phyloP scores from a whole-genome alignment of 2,329 filamentous ascomycete species.

The Fusarium sp. region DNA sequence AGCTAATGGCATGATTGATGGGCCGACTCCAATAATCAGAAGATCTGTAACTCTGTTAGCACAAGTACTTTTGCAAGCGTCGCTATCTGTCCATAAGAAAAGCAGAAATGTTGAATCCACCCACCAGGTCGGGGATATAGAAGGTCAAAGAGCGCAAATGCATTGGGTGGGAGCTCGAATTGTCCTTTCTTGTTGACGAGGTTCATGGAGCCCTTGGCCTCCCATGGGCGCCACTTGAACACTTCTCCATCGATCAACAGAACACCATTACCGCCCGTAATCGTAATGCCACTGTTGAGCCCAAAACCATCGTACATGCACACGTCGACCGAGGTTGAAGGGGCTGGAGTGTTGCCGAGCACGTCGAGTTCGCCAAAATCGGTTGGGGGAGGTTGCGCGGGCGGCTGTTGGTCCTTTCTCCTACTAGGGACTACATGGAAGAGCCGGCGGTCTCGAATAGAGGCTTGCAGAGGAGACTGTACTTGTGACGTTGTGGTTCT shows the following conservation, averaged over 20 bases:
- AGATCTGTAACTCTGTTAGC: constrained; percentile 68
- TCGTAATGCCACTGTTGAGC: constrained; percentile 81
- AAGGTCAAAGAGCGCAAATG: constrained; percentile 79
- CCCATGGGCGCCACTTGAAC: constrained; percentile 90
- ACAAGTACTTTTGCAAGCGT: background rate
- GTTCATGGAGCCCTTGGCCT: constrained; percentile 56
- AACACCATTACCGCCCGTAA: constrained; percentile 76
- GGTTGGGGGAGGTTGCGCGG: constrained; percentile 54
- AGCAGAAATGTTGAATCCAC: constrained; percentile 45
- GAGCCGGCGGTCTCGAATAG: constrained; percentile 3
- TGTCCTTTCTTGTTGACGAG: constrained; percentile 82
- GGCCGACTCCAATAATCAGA: constrained; percentile 87
- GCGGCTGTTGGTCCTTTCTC: constrained; percentile 38
- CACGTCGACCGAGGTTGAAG: constrained; percentile 84
- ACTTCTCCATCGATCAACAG: constrained; percentile 87
- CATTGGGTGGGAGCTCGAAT: constrained; percentile 77
- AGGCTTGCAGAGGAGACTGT: background rate
- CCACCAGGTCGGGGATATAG: constrained; percentile 90
- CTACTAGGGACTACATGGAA: constrained; percentile 40
- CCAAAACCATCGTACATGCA: constrained; percentile 87
- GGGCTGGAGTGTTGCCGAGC: constrained; percentile 77
- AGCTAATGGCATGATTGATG: constrained; percentile 78
- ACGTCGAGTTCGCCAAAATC: constrained; percentile 84
- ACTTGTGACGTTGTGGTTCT: constrained; percentile 9
- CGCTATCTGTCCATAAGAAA: background rate